phyloP scores from a whole-genome alignment of 345 rosid genomes.

The Eucalyptus decipiens region DNA sequence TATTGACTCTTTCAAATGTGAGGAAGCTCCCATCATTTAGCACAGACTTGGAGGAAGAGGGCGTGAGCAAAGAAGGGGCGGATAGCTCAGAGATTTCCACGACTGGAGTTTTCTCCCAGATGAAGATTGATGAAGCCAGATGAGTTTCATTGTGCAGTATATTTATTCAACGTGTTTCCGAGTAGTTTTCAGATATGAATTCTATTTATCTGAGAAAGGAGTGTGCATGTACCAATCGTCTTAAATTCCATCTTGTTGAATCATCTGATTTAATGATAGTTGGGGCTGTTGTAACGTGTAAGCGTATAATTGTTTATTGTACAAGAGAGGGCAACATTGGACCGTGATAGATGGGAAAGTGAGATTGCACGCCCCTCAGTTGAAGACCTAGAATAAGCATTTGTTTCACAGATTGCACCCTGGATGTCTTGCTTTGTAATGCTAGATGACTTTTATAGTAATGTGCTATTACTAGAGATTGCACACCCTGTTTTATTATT shows the following conservation, averaged over 20 bases:
- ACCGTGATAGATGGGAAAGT: neutral
- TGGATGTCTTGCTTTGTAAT: neutral
- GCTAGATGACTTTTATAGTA: neutral
- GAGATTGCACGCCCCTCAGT: neutral
- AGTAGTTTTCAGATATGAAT: neutral
- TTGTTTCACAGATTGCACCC: neutral
- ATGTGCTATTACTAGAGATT: neutral
- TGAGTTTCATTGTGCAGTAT: neutral
- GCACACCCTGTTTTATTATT: neutral
- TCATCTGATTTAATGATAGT: neutral
- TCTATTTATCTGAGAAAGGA: neutral
- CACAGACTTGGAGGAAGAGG: neutral
- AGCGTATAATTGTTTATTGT: neutral
- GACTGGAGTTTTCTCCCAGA: neutral
- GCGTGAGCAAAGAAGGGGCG: neutral
- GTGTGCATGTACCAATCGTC: neutral
- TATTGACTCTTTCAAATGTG: neutral
- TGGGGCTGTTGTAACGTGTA: neutral
- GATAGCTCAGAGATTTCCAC: neutral
- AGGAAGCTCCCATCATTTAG: constrained; percentile 12
- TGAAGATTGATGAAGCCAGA: constrained; percentile 9
- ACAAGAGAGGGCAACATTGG: neutral
- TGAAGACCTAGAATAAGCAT: neutral
- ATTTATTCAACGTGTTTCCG: neutral
- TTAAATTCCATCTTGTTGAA: neutral